Base-by-base conservation (phyloP, 2,329 filamentous ascomycete genomes). In the Drechslerella coelobrocha region DNA sequence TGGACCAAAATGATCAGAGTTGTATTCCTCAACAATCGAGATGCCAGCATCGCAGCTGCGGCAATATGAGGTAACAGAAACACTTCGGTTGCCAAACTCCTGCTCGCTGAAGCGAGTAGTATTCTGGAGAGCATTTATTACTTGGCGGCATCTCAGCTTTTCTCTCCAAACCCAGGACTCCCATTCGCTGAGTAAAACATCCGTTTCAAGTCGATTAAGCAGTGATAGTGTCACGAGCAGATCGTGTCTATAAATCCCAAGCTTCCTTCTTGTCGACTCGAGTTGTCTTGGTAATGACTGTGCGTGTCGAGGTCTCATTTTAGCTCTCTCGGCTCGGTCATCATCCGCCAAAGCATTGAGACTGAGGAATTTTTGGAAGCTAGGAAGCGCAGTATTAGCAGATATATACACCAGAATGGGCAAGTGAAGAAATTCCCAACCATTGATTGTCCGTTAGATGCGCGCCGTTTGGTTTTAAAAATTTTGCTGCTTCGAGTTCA, bases 121-220 rank as follows among this genome's bases (percentile, higher is more conserved):
- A 29, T 75, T 75, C 17, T 75, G 71, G 85, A 76, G 74, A 86
- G 79, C 12, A 77, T 77, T 41, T 83, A 82, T 6, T 86, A 78
- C 65, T 76, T 89, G 85, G 62, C 86, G 85, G 78, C 94, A 99
- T 52, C 90, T 85, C 31, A 83, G 79, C 73, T 87, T 88, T 80
- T 99, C 94, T 74, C 90, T 88, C 2, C 85, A 79, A 27, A 97
- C 83, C 92, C 93, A 99, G 73, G 90, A 90, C 80, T 96, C 92
- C 88, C 92, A 99, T 78, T 97, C 93, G 0, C 89, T 89, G 76
- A 87, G 85, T 59, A 97, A 79, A 78, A 96, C 88, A 78, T 97
- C 92, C 66, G 85, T 84, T 81, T 97, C 94, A 26, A 97, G 87
- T 63, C 85, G 88, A 79, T 97, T 97, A 71, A 97, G 88, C 1